Evolutionary conservation across 2,329 filamentous ascomycete species (phyloP).

Genomic region (Colletotrichum trifolii): DNA sequence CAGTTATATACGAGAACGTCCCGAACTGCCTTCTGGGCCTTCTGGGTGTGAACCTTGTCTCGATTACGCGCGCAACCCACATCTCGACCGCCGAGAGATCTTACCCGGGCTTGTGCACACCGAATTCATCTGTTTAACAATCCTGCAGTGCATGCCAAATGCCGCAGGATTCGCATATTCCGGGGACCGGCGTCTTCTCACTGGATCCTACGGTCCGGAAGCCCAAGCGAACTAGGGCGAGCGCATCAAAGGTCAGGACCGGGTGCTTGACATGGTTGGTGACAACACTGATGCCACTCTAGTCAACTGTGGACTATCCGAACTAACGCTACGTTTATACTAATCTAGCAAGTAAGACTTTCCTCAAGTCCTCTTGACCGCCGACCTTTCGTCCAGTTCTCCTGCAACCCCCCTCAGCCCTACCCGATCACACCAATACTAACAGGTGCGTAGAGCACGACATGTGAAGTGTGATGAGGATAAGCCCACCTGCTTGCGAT

Average conservation of each 20-base stretch:
- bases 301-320: constrained; percentile 9
- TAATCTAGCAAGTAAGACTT: constrained; percentile 31
- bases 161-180: constrained; percentile 26
- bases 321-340: constrained; percentile 13
- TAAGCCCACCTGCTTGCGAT: constrained; percentile 34
- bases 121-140: background rate
- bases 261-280: constrained; percentile 36
- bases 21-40: background rate
- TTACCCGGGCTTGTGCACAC: background rate
- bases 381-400: too few species aligned
- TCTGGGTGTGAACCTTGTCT: background rate
- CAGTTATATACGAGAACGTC: background rate
- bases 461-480: constrained; percentile 39
- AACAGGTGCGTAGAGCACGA: constrained; percentile 14
- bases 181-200: constrained; percentile 30
- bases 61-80: too few species aligned
- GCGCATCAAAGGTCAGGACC: constrained; percentile 34
- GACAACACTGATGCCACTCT: constrained; percentile 30
- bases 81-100: too few species aligned
- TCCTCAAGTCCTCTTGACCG: background rate
- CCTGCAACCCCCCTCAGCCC: too few species aligned
- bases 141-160: background rate
- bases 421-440: background rate
- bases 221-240: constrained; percentile 29
- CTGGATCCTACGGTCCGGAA: constrained; percentile 15